Evolutionary conservation across 2,329 filamentous ascomycete genomes (phyloP), one percentile per base, ranked within the genome.

Genomic region (Ascochyta clinopodiicola): DNA sequence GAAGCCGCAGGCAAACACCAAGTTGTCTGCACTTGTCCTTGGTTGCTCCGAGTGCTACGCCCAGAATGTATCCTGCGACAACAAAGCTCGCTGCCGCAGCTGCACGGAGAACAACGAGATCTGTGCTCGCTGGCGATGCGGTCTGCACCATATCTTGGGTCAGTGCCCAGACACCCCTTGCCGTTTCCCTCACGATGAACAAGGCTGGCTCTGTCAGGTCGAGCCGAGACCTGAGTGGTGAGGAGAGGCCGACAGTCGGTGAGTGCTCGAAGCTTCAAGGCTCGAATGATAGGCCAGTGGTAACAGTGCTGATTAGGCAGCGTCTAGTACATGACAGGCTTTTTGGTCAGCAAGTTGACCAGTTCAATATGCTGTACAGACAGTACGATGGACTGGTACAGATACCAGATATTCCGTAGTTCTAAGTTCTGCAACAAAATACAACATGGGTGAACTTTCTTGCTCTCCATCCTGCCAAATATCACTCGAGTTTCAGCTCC

Each of bases 111-210:
- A 55, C 6, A 52, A 59, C 10, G 37, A 56, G 8, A 49, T 35
- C 6, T 75, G 72, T 39, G 48, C 52, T 3, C 62, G 72, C 2
- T 74, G 69, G 69, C 66, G 63, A 27, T 75, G 72, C 48, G 65
- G 62, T 4, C 25, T 69, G 13, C 57, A 61, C 34, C 69, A 73
- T 21, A 56, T 62, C 22, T 39, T 68, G 1, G 66, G 61, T 21
- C 31, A 66, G 0, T 74, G 72, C 34, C 43, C 62, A 2, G 52
- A 61, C 6, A 21, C 48, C 0, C 66, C 62, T 1, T 74, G 72
- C 51, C 48, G 49, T 2, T 42, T 73, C 25, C 51, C 56, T 0
- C 72, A 74, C 31, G 52, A 46, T 10, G 24, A 19, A 6, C 36
- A 46, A 13, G 52, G 52, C 9, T 56, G 46, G 46, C 52, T 56